Evolutionary conservation across 1,284 basidiomycete genomes (phyloP).

Genomic region (Sporisorium iseilematis-ciliati): DNA sequence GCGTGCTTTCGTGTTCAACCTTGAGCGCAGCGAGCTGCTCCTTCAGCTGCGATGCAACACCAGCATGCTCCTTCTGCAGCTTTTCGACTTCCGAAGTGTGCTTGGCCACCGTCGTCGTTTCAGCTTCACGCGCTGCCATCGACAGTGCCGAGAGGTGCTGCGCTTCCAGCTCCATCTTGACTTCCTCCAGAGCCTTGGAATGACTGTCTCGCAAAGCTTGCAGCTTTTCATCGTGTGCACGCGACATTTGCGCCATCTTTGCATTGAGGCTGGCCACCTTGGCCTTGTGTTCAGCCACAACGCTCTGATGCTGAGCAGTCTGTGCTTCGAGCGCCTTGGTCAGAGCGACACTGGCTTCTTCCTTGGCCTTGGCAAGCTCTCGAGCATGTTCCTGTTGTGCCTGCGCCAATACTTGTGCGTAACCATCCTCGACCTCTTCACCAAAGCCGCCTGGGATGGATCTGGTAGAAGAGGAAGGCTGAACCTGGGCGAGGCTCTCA

Average conservation of each 20-base stretch:
- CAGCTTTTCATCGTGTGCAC: conserved; percentile 21
- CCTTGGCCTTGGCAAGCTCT: conserved; percentile 30
- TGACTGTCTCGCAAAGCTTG: conserved; percentile 23
- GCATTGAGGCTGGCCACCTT: conserved; percentile 19
- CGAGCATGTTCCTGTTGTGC: conserved; percentile 29
- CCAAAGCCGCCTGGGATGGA: conserved; percentile 22
- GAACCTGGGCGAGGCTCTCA: conserved; percentile 25
- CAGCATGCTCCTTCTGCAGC: conserved; percentile 30
- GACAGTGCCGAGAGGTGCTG: conserved; percentile 42
- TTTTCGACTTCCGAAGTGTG: conserved; percentile 22
- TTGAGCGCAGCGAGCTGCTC: conserved; percentile 17
- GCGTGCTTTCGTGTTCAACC: conserved; percentile 17
- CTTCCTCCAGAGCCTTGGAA: conserved; percentile 16
- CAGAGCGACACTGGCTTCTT: conserved; percentile 26
- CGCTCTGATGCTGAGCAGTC: conserved; percentile 28
- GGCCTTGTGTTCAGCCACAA: conserved; percentile 25
- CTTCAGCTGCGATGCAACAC: conserved; percentile 8
- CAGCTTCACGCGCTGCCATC: conserved; percentile 27
- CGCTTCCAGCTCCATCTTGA: conserved; percentile 41
- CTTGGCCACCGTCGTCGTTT: conserved; percentile 14
- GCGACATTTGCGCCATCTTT: conserved; percentile 11
- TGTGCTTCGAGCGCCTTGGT: conserved; percentile 36
- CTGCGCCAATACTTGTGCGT: conserved; percentile 15
- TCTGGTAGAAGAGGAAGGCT: neutral
- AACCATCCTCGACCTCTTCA: conserved; percentile 19